Base-by-base conservation (phyloP, 306 rosid genomes). In the Prunus campanulata region DNA sequence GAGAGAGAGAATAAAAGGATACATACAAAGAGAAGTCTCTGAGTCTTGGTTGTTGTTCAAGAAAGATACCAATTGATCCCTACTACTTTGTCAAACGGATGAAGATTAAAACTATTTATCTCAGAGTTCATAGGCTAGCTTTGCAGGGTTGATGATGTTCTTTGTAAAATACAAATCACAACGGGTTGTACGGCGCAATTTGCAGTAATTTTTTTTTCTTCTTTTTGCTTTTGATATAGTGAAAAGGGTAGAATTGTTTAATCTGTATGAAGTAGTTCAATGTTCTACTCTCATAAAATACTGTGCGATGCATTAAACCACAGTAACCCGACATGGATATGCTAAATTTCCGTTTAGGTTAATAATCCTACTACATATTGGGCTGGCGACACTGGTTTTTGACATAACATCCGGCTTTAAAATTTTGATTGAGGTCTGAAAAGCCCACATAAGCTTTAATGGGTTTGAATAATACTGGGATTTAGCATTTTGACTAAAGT, bases 1-100 rank as follows among this genome's bases (percentile, higher is more conserved):
- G 44, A 39, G 44, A 39, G 57, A 15, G 68, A 59, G 77, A 73
- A 73, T 73, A 24, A 22, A 57, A 73, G 16, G 56, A 56, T 42
- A 39, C 51, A 35, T 71, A 55, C 61, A 61, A 29, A 4, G 32
- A 56, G 35, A 46, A 52, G 68, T 72, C 62, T 39, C 56, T 52
- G 51, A 73, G 19, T 16, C 9, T 29, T 39, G 25, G 66, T 42
- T 59, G 22, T 63, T 19, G 27, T 56, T 56, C 22, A 52, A 55
- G 29, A n/a, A 32, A 54, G 75, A 12, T 63, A 7, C 35, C 65
- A 60, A 60, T 60, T 27, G 32, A 25, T 25, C 18, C 19, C 78
- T 49, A 30, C 78, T 49, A 30, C 19, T n/a, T 64, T 65, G 65
- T 51, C 79, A 64, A 8, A 64, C 49, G 44, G 7, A 56, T 4